Base-by-base conservation (phyloP, 202 grass and related monocot species). In the Cymbopogon flexuosus region DNA sequence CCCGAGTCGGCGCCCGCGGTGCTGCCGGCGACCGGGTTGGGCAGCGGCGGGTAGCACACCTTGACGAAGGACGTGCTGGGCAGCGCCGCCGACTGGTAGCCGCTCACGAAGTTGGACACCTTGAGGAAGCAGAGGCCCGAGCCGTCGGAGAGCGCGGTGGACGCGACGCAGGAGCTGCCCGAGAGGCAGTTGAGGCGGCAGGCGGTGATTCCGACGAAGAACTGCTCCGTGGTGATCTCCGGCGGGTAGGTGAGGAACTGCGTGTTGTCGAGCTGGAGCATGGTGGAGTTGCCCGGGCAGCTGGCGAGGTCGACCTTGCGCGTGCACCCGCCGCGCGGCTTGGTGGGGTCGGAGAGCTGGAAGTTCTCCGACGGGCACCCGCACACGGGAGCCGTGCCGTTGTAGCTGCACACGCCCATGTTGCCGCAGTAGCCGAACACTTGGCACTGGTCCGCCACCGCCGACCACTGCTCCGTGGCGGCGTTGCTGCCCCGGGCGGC, bases 361-460 rank as follows among this genome's bases (percentile, higher is more conserved):
- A 99, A 99, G 76, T 99, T 99, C 7, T 1, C 5, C 11, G 96
- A 99, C 7, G 96, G 92, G 77, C 96, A 99, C 0, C 78, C 79
- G 74, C 96, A 99, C 56, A 82, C 54, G 14, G 96, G 96, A 39
- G 90, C 73, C 3, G 92, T 88, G 27, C 88, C 83, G 72, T 99
- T 99, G 87, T 96, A 99, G 24, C 78, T 77, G 83, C 96, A 99
- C 23, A 99, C 73, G 60, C 96, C 96, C 73, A 90, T 93, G 80
- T 93, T 88, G 39, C 96, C 96, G 79, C 96, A 99, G 79, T 86
- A 99, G 43, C 92, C 96, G 81, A 99, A 99, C 23, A 99, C 92
- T 71, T 91, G 56, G 79, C 96, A 99, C 73, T 99, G 96, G 88
- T 99, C 90, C 11, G 84, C 85, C 45, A 99, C 90, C 3, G 96